Base-by-base conservation (phyloP, 129 eudicot species). In the carrot (Daucus carota) region DNA sequence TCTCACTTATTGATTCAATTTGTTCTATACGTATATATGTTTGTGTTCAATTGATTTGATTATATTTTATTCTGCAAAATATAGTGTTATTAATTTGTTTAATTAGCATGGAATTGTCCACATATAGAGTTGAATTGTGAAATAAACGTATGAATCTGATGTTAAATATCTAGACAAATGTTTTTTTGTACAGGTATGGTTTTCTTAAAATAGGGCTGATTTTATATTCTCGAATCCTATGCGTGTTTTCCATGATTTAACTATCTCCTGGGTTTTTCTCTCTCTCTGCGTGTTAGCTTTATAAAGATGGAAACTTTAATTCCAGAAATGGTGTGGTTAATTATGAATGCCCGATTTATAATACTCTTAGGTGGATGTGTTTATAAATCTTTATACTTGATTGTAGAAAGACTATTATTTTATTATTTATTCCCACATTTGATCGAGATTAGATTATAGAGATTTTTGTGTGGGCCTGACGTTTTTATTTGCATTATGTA, bases 391-490 rank as follows among this genome's bases (percentile, higher is more conserved):
- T 16, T 18, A 13, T 4, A 22, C 15, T 32, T 76, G 40, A 70
- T 67, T 70, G 77, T 82, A 77, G 84, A 76, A 12, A 79, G 34
- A 26, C 33, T 36, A n/a, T n/a, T n/a, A n/a, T n/a, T n/a, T n/a
- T n/a, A n/a, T n/a, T n/a, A n/a, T n/a, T n/a, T n/a, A n/a, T n/a
- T n/a, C n/a, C n/a, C n/a, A n/a, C n/a, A n/a, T n/a, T n/a, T n/a
- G n/a, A n/a, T n/a, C n/a, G n/a, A n/a, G n/a, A n/a, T n/a, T n/a
- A n/a, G n/a, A n/a, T n/a, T n/a, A n/a, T n/a, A n/a, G n/a, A n/a
- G n/a, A n/a, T n/a, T n/a, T n/a, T n/a, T n/a, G n/a, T n/a, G n/a
- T n/a, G n/a, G n/a, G n/a, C n/a, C n/a, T n/a, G n/a, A n/a, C n/a
- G n/a, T n/a, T n/a, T n/a, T n/a, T n/a, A n/a, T n/a, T 40, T 10